phyloP scores from a whole-genome alignment of 2,329 filamentous ascomycete genomes.

The Neofusicoccum umdonicola region DNA sequence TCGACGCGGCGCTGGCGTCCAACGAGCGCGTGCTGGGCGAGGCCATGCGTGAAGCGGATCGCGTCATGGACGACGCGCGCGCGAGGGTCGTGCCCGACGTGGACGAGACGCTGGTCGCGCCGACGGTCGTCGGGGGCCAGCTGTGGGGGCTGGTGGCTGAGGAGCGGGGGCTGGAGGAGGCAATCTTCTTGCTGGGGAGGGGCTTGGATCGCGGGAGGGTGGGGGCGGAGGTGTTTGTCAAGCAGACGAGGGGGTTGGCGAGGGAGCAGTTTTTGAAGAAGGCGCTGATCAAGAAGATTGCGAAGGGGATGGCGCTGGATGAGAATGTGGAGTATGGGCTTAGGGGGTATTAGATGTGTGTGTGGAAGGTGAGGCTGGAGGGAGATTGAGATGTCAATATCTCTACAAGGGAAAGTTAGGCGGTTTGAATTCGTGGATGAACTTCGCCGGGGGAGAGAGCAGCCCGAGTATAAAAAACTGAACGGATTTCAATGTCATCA shows the following conservation, averaged over 20 bases:
- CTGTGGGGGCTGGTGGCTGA: slow-evolving; percentile 87
- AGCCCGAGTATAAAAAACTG: too few species aligned
- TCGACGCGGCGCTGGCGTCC: slow-evolving; percentile 67
- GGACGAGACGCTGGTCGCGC: slow-evolving; percentile 89
- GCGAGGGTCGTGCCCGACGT: slow-evolving; percentile 68
- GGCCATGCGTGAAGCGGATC: slow-evolving; percentile 74
- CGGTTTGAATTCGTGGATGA: neutral
- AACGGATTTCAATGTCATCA: too few species aligned
- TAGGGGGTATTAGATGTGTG: neutral
- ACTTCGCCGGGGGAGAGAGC: too few species aligned
- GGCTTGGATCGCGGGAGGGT: slow-evolving; percentile 73
- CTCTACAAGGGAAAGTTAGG: too few species aligned
- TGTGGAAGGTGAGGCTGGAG: neutral
- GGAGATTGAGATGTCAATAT: too few species aligned
- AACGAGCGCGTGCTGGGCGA: slow-evolving; percentile 79
- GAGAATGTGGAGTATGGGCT: neutral
- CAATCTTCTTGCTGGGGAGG: slow-evolving; percentile 76
- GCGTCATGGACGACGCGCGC: slow-evolving; percentile 70
- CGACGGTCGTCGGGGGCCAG: slow-evolving; percentile 89
- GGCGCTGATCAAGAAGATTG: slow-evolving; percentile 75
- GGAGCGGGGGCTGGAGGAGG: slow-evolving; percentile 80
- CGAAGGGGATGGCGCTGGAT: slow-evolving; percentile 68
- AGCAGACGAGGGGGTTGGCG: slow-evolving; percentile 68
- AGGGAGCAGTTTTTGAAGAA: slow-evolving; percentile 83
- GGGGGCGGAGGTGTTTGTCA: slow-evolving; percentile 70